Conservation (phyloP, 176 grass and related monocot genomes). For the Oryza meridionalis region DNA sequence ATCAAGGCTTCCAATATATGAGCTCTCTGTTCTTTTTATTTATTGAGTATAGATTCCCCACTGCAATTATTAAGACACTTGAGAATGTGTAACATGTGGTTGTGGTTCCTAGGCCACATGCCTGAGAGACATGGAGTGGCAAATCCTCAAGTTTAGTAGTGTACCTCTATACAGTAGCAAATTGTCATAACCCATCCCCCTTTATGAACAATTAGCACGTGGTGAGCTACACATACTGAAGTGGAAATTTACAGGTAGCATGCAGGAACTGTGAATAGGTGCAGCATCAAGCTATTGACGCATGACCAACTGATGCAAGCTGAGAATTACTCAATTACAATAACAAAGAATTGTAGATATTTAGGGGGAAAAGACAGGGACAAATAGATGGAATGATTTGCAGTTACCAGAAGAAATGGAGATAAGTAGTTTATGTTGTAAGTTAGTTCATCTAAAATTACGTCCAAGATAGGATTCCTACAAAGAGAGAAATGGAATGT, state of each 20-base stretch:
- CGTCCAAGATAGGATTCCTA: conserved; percentile 79
- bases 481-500: conserved; percentile 42
- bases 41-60: background rate
- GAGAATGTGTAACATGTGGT: background rate
- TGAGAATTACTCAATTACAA: conserved; percentile 14
- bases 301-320: conserved; percentile 23
- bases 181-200: background rate
- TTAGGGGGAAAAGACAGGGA: background rate
- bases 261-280: background rate
- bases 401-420: conserved; percentile 77
- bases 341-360: conserved; percentile 22
- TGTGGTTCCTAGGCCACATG: background rate
- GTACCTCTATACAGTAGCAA: background rate
- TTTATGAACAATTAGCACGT: conserved; percentile 1
- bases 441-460: conserved; percentile 91
- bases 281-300: conserved; percentile 28
- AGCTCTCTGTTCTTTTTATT: background rate
- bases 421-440: conserved; percentile 71
- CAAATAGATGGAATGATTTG: conserved; percentile 37
- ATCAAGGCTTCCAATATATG: too few relatives aligned
- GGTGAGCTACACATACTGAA: background rate
- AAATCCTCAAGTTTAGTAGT: background rate
- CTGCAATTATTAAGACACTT: background rate
- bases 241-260: background rate
- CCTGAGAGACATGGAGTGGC: background rate